Evolutionary conservation across 2,329 filamentous ascomycete genomes (phyloP), one percentile per base, ranked within the genome.

Genomic region (Neofusicoccum parvum): DNA sequence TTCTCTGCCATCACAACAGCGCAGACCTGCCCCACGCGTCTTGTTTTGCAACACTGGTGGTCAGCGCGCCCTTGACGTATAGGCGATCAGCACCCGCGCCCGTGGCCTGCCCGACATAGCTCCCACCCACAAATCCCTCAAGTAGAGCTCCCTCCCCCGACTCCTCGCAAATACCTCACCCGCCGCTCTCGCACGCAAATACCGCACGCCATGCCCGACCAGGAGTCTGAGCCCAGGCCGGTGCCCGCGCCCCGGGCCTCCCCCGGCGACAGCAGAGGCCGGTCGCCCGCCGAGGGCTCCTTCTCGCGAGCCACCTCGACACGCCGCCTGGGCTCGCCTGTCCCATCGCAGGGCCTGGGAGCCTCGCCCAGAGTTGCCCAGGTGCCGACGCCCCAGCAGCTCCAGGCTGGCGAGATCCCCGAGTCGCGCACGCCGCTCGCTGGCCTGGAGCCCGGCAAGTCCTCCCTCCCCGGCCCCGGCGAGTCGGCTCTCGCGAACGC

Each of bases 401-500:
- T 83, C 62, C 64, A 65, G 32, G 9, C 54, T 11, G 75, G 50
- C 70, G 14, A 72, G 68, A 72, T 75, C 51, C 75, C 67, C 43
- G 45, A 53, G 72, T 80, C 69, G 69, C 78, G 87, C 65, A 85
- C 88, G 45, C 89, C 91, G 43, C 83, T 96, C 43, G 83, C 89
- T 9, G 89, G 87, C 66, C 85, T 85, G 62, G 82, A 80, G 41
- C 41, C 45, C 69, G 78, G 78, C 65, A 76, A 82, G 69, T 85
- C 87, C 23, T 90, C 87, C 58, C 79, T 87, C 7, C 87, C 89
- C 6, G 92, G 92, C 0, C 93, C 92, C 6, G 92, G 92, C 27
- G 87, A 93, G 56, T 97, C 94, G 32, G 94, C 93, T 67, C 86
- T 98, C 64, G 93, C 94, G 41, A 91, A 92, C 32, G 94, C 92